Conservation (phyloP, 2,329 filamentous ascomycete species). For the Pseudogymnoascus pannorum region DNA sequence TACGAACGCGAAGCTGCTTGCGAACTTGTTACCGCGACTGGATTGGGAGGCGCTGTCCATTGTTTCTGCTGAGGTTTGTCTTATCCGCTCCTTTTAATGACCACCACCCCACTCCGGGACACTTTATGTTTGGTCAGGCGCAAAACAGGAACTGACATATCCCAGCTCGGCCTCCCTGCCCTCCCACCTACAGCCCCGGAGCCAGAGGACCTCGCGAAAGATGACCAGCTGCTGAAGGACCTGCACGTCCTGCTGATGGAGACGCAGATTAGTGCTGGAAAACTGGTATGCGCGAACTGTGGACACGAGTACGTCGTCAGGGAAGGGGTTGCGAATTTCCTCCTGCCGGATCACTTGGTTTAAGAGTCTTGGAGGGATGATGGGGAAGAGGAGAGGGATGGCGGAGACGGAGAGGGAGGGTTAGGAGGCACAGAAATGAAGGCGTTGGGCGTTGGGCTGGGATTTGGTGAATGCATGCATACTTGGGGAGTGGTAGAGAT, state of each 20-base stretch:
- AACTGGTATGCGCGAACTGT: constrained; percentile 83
- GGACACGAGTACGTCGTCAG: constrained; percentile 91
- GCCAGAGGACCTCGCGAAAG: constrained; percentile 51
- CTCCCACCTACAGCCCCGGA: constrained; percentile 60
- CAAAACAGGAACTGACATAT: constrained; percentile 20
- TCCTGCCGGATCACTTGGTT: constrained; percentile 87
- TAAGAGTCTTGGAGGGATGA: constrained; percentile 27
- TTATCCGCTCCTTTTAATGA: constrained; percentile 8
- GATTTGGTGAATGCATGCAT: background rate
- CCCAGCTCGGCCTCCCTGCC: constrained; percentile 71
- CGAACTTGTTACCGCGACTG: constrained; percentile 77
- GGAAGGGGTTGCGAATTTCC: constrained; percentile 93
- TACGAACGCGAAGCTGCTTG: constrained; percentile 70
- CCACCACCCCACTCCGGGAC: too few species aligned
- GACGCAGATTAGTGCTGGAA: constrained; percentile 83
- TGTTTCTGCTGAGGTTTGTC: constrained; percentile 68
- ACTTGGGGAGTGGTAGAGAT: background rate
- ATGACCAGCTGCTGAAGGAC: constrained; percentile 67
- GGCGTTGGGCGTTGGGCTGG: constrained; percentile 4
- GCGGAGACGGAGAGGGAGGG: background rate
- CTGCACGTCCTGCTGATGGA: constrained; percentile 78
- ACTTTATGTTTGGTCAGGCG: background rate
- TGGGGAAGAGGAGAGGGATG: background rate
- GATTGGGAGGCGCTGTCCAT: constrained; percentile 78
- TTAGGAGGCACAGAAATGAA: background rate